Percentiles rank a stretch among this genome's conserved stretches.
These are phyloP conservation scores for Saccharomycopsis crataegensis DNA, from an alignment of 1,139 yeast species.

Conservation along the genomic window DNA sequence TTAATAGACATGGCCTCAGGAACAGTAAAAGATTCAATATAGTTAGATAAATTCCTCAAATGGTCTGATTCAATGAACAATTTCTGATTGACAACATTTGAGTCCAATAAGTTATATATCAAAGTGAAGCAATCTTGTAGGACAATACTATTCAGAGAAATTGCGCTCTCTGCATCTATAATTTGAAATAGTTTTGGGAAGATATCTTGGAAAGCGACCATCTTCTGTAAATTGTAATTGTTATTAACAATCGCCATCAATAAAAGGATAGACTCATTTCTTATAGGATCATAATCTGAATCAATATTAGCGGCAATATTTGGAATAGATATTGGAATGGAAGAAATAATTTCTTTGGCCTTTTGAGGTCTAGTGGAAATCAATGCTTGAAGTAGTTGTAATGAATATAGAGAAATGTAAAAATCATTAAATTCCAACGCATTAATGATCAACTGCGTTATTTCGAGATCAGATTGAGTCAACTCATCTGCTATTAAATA, in stretches of 20 bases:
- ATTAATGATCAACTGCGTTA: slow-evolving; percentile 50
- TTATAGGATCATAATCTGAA: slow-evolving; percentile 77
- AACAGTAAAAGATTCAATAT: slow-evolving; percentile 6
- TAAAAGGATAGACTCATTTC: slow-evolving; percentile 82
- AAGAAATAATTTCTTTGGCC: slow-evolving; percentile 66
- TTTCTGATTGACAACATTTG: slow-evolving; percentile 87
- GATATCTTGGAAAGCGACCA: slow-evolving; percentile 91
- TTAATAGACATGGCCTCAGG: neutral
- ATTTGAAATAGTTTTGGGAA: slow-evolving; percentile 75
- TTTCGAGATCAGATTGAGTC: slow-evolving; percentile 55
- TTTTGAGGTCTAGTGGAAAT: slow-evolving; percentile 68
- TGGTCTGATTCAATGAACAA: slow-evolving; percentile 77
- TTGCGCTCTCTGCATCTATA: slow-evolving; percentile 82
- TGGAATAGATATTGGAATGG: slow-evolving; percentile 75
- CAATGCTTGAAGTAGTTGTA: slow-evolving; percentile 80
- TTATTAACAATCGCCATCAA: slow-evolving; percentile 76
- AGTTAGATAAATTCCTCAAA: slow-evolving; percentile 8
- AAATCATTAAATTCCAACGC: slow-evolving; percentile 57
- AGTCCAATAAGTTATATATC: slow-evolving; percentile 62
- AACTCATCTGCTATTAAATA: slow-evolving; percentile 94
- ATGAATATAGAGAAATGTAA: slow-evolving; percentile 69
- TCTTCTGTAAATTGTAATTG: slow-evolving; percentile 80
- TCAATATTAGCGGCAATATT: slow-evolving; percentile 61
- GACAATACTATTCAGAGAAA: slow-evolving; percentile 71
- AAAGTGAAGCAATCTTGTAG: slow-evolving; percentile 85